Base-by-base conservation (phyloP, 208 protist species). In the Porcisia deanei region DNA sequence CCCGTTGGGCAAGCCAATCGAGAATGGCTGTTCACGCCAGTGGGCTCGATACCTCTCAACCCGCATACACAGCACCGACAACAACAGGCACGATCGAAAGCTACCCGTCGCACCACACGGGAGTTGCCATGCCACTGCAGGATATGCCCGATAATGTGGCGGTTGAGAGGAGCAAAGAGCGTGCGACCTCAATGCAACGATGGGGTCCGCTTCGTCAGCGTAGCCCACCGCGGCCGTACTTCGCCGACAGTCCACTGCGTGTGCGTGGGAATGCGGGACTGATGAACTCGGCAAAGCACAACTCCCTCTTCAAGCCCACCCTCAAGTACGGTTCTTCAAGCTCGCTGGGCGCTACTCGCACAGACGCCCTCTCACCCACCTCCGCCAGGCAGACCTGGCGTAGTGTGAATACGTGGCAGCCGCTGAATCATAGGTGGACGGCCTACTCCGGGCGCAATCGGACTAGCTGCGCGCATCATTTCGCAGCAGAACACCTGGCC, bases 231-330 rank as follows among this genome's bases (percentile, higher is more conserved):
- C 41, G 14, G 71, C 64, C 58, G 49, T 57, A 20, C 41, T 39
- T 37, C 20, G 76, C 60, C 4, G 14, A 67, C 25, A 73, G 71
- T 66, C 76, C 76, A 16, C 37, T 73, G 18, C 63, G 34, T 8
- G 57, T 73, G 25, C 70, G 41, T 39, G 74, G 57, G 16, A 45
- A 10, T 25, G 77, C 45, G 2, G 20, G 47, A 4, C 64, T 2
- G 25, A 34, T 64, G 10, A 0, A 30, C 6, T 34, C 10, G 37
- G 37, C 37, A 6, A 10, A 9, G 16, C 45, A 52, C 16, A 1
- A 63, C 77, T 71, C 66, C 0, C 77, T 54, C 1, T 73, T 81
- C 57, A 76, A 70, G 49, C 61, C 71, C 18, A 69, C 71, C 6
- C 34, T 81, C 43, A 76, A 41, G 22, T 73, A 81, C 58, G 68